Evolutionary conservation across 23 red algal species (phyloP).

Genomic region (Gracilaria caudata): DNA sequence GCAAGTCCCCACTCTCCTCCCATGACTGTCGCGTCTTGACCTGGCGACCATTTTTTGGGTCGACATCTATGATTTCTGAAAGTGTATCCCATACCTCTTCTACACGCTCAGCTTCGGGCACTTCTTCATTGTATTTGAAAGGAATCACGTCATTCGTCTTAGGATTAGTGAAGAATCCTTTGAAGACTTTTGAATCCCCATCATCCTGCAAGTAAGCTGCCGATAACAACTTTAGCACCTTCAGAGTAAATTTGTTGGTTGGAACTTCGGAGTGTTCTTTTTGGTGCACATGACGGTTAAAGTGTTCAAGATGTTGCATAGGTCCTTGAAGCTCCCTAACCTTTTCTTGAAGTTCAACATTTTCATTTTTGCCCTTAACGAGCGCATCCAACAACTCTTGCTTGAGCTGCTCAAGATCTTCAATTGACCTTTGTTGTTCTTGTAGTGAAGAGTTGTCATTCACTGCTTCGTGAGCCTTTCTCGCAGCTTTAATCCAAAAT

Average conservation of each 20-base stretch:
- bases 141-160: constrained; percentile 50
- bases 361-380: neutral
- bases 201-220: neutral
- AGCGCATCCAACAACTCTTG: constrained; percentile 13
- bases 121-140: constrained; percentile 26
- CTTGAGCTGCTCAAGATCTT: constrained; percentile 5
- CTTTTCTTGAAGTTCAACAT: neutral
- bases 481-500: constrained; percentile 1
- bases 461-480: neutral
- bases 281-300: neutral
- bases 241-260: constrained; percentile 7
- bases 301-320: neutral
- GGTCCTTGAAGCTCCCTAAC: neutral
- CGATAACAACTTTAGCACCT: constrained; percentile 11
- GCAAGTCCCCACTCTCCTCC: neutral
- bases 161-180: constrained; percentile 44
- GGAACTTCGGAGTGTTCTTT: constrained; percentile 21
- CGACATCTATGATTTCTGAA: neutral
- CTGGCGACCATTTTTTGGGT: neutral
- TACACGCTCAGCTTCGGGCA: constrained; percentile 18
- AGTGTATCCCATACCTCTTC: constrained; percentile 42
- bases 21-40: neutral
- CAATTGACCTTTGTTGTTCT: neutral
- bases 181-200: constrained; percentile 25
- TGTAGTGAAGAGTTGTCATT: constrained; percentile 5